These are phyloP conservation scores for Monilinia polystroma DNA, from an alignment of 2,329 filamentous ascomycete genomes.

Conservation along the genomic window DNA sequence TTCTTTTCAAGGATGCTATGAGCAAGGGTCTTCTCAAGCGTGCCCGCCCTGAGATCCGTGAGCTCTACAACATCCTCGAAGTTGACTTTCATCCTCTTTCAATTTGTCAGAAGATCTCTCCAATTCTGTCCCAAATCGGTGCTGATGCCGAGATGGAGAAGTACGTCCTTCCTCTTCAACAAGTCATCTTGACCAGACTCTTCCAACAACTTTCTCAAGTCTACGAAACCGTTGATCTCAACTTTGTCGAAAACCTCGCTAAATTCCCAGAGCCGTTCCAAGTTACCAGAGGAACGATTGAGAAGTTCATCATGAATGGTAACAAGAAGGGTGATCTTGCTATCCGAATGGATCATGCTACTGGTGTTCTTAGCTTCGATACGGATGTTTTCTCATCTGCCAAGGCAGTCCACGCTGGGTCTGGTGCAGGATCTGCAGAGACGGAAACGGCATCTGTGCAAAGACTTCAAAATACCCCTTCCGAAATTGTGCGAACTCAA, in stretches of 20 bases:
- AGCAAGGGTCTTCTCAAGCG: conserved; percentile 94
- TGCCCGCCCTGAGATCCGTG: conserved; percentile 88
- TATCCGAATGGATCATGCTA: conserved; percentile 93
- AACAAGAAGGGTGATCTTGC: conserved; percentile 99
- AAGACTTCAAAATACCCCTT: conserved; percentile 93
- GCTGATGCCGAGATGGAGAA: conserved; percentile 94
- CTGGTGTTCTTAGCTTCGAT: conserved; percentile 93
- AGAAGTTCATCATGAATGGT: conserved; percentile 99
- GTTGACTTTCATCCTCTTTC: conserved; percentile 98
- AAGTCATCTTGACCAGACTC: conserved; percentile 95
- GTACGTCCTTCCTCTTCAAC: conserved; percentile 92
- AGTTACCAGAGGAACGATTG: conserved; percentile 84
- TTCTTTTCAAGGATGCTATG: conserved; percentile 91
- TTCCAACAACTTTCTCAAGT: conserved; percentile 99
- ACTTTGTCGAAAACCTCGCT: conserved; percentile 89
- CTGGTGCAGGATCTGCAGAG: conserved; percentile 83
- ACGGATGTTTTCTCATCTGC: conserved; percentile 97
- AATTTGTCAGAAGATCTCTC: conserved; percentile 98
- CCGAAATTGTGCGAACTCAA: conserved; percentile 95
- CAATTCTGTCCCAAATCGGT: conserved; percentile 90
- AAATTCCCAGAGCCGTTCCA: conserved; percentile 97
- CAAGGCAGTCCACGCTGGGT: conserved; percentile 85
- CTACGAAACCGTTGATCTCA: conserved; percentile 94
- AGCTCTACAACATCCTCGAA: conserved; percentile 97
- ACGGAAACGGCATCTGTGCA: conserved; percentile 81